Base-by-base conservation (phyloP, 2,329 filamentous ascomycete genomes). In the Nectriaceae sp. region DNA sequence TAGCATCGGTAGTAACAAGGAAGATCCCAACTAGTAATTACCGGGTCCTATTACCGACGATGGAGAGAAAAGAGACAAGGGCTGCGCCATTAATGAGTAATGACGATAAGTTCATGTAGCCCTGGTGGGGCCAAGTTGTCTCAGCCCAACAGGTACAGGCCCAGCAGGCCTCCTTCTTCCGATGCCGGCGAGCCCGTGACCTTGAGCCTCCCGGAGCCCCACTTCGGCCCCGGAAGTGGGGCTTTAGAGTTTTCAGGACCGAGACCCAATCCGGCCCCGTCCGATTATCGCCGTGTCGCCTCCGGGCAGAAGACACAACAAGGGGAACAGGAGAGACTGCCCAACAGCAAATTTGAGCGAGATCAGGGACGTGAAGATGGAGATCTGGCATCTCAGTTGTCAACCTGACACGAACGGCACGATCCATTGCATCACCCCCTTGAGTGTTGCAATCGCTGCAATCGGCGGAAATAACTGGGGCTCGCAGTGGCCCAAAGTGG, bases 161-260 rank as follows among this genome's bases (percentile, higher is more conserved):
- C 16, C 35, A 18, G 35, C 11, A 19, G 35, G 35, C 35, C 35
- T 13, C 8, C 26, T 31, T 15, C 24, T 50, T 57, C 57, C 57
- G 60, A 61, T 57, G 44, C 54, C 57, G 55, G 54, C 46, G 39
- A 42, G 40, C 42, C 49, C 50, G 44, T 20, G 35, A 21, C 40
- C 21, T 29, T 42, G 37, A 31, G 47, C 21, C 19, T 2, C 21
- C 22, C 4, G 1, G 1, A 2, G 43, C 4, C n/a, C 60, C 60
- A 55, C 56, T 36, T 46, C 60, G 60, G 41, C 15, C 49, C 59
- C 59, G 59, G 46, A 26, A 49, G 47, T 59, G 59, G 5, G 29
- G 0, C 0, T 5, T 19, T 40, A 21, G 19, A 39, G 42, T 48
- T 44, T 52, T 45, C 39, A 15, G n/a, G 11, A 41, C 50, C 47